Evolutionary conservation across 805 yeast genomes (phyloP), one percentile per base, ranked within the genome.

Genomic region (Candida coleopterorum): DNA sequence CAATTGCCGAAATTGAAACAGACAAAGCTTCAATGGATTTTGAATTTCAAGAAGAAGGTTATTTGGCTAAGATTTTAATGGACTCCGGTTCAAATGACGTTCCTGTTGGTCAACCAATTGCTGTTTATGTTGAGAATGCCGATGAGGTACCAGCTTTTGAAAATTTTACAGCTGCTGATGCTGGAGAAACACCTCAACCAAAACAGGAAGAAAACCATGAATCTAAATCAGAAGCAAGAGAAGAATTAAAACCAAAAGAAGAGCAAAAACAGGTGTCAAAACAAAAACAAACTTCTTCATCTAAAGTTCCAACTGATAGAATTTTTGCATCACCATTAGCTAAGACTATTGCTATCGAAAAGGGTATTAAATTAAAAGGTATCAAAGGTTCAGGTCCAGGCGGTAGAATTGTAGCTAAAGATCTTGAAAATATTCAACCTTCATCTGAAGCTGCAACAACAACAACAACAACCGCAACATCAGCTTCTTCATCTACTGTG

Each of bases 1-100:
- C 93, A 32, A 77, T 90, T 49, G 97, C 96, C 42, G 97, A 90
- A 68, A 83, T 90, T 47, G 98, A 90, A 70, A 90, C 98, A 49
- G 98, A 89, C 64, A 89, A 89, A 72, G 97, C 97, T 37, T 80
- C 88, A 43, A 90, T 89, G 96, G 97, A 89, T 69, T 90, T 87
- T 52, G 97, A 89, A 68, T 90, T 89, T 74, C 97, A 89, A 71
- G 97, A 89, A 56, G 98, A 90, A 46, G 96, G 96, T 36, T 88
- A 56, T 68, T 68, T 88, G 54, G 96, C 96, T 46, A 86, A 88
- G 72, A 82, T 85, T 52, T 66, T 88, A 47, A 75, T 87, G 43
- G 86, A 76, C 22, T 87, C 78, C 41, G 96, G 97, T 38, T 66
- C 95, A 37, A 81, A 86, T 63, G 96, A 90, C 56, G 70, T 90